phyloP scores from a whole-genome alignment of 2,329 filamentous ascomycete genomes.

The Xylaria sp. region DNA sequence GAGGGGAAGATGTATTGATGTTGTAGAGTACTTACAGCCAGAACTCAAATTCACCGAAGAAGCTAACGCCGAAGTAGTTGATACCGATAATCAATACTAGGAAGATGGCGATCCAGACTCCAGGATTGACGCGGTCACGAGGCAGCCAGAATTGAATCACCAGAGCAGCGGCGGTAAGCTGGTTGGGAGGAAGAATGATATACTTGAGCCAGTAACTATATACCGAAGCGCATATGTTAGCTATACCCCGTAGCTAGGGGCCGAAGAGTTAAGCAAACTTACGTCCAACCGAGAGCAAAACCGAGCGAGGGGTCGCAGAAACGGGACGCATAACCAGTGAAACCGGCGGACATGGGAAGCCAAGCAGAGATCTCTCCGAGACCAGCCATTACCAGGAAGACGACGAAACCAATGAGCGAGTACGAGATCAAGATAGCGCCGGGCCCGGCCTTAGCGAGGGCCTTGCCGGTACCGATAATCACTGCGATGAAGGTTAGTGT shows the following conservation, averaged over 20 bases:
- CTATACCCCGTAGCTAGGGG: not conserved
- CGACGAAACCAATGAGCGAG: constrained; percentile 73
- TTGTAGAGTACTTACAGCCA: constrained; percentile 53
- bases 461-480: constrained; percentile 73
- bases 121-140: constrained; percentile 74
- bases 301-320: constrained; percentile 85
- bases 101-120: constrained; percentile 81
- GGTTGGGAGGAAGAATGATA: constrained; percentile 86
- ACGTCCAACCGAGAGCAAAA: constrained; percentile 80
- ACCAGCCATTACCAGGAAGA: constrained; percentile 83
- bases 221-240: constrained; percentile 35
- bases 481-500: constrained; percentile 49
- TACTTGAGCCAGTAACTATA: constrained; percentile 76
- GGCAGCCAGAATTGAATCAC: constrained; percentile 82
- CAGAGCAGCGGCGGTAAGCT: constrained; percentile 81
- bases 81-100: constrained; percentile 70
- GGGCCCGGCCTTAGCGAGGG: constrained; percentile 65
- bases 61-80: constrained; percentile 75
- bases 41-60: constrained; percentile 74
- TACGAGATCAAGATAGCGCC: constrained; percentile 78
- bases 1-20: not conserved
- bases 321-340: constrained; percentile 81
- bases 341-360: constrained; percentile 80
- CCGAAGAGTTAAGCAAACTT: constrained; percentile 47
- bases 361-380: constrained; percentile 88